Base-by-base conservation (phyloP, 2,329 filamentous ascomycete species). In the Fusarium aywerte region DNA sequence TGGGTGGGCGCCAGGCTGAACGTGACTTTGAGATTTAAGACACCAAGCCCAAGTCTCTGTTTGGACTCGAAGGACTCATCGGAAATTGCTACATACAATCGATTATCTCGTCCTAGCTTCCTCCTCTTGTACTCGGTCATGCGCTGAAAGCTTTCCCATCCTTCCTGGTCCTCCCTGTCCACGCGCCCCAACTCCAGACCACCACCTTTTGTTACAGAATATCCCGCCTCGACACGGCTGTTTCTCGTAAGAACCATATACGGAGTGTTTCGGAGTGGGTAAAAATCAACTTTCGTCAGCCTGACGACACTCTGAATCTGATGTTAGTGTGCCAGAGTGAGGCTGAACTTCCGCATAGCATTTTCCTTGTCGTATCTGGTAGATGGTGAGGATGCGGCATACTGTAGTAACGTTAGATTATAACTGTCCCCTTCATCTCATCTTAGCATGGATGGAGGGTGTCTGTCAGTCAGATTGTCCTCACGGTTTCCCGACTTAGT, bases 1-100 rank as follows among this genome's bases (percentile, higher is more conserved):
- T 69, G 67, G 70, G 72, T 68, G 73, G 64, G 65, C 58, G 58
- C 65, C 66, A 68, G 62, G 65, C 68, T 72, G 68, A 78, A 72
- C 77, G 77, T 79, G 77, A 79, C 77, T 77, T n/a, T 58, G 65
- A 63, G 56, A 71, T 70, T 68, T 72, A 73, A 79, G 77, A 79
- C 77, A 79, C 73, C 73, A 73, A 74, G 74, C 61, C 71, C 67
- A 70, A 69, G 63, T 62, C 73, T 61, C 67, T 66, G 57, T 63
- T 73, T 52, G 57, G 63, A 62, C 57, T 65, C 52, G 51, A 58
- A 59, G 63, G 62, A 60, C 60, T 70, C 69, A 70, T 76, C 71
- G 70, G 66, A 67, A 64, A 39, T 62, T 70, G 60, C 69, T 72
- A 73, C 71, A 70, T 72, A 65, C 50, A 69, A 73, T 76, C 72